phyloP scores from a whole-genome alignment of 2,329 filamentous ascomycete genomes.

The Neonectria magnoliae region DNA sequence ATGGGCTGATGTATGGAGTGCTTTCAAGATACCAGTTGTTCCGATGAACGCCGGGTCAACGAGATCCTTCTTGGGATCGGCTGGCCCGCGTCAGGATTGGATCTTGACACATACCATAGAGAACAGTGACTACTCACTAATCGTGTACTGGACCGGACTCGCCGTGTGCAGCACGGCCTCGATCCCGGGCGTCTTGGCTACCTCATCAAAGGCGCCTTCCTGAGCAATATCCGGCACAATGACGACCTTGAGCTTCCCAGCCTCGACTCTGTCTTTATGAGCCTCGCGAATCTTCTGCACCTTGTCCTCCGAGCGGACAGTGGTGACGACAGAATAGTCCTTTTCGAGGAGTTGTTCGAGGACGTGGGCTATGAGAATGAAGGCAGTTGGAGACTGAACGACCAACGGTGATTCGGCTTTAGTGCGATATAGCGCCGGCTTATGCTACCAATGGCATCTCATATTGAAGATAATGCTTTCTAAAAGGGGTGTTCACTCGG shows the following conservation, averaged over 20 bases:
- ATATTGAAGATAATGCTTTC: not conserved
- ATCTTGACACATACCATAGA: not conserved
- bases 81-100: constrained; percentile 31
- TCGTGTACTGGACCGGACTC: constrained; percentile 67
- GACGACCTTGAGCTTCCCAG: constrained; percentile 56
- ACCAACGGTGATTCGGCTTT: not conserved
- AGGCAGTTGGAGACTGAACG: constrained; percentile 5
- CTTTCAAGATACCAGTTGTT: constrained; percentile 75
- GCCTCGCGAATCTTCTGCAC: constrained; percentile 61
- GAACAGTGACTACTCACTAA: constrained; percentile 44
- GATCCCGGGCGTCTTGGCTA: constrained; percentile 59
- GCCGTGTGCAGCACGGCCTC: constrained; percentile 70
- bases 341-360: constrained; percentile 63
- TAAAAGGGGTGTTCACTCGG: not conserved
- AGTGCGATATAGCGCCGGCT: too few relatives aligned
- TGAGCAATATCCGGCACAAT: constrained; percentile 83
- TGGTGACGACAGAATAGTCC: constrained; percentile 64
- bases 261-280: constrained; percentile 51
- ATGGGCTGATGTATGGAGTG: constrained; percentile 68
- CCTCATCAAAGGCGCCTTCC: constrained; percentile 77
- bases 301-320: constrained; percentile 65
- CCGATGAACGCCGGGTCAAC: constrained; percentile 67
- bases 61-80: constrained; percentile 62
- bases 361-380: constrained; percentile 57
- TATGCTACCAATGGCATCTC: not conserved